phyloP scores from a whole-genome alignment of 495 filamentous ascomycete species.

The Zalerion maritima region DNA sequence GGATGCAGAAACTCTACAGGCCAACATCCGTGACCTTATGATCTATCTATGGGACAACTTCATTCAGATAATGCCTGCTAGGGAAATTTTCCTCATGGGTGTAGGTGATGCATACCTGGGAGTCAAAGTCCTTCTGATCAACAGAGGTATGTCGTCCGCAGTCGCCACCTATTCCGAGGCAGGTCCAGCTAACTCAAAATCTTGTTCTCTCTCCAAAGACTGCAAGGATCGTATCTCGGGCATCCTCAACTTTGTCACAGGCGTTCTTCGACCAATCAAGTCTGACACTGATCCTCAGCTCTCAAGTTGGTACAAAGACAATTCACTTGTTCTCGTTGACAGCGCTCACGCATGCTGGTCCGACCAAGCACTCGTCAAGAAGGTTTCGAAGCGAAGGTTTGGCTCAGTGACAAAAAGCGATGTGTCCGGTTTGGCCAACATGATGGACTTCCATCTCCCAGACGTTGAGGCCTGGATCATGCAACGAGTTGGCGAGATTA shows the following conservation, averaged over 20 bases:
- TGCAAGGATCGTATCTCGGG: conserved; percentile 30
- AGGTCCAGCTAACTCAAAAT: conserved; percentile 2
- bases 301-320: conserved; percentile 57
- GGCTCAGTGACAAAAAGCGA: conserved; percentile 43
- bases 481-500: conserved; percentile 21
- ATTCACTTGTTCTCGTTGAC: conserved; percentile 61
- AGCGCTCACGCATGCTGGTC: conserved; percentile 58
- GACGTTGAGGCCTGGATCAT: conserved; percentile 43
- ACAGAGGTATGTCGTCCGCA: conserved; percentile 35
- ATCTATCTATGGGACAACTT: conserved; percentile 96
- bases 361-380: conserved; percentile 34
- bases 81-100: conserved; percentile 64
- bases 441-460: conserved; percentile 44
- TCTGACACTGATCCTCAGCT: conserved; percentile 48
- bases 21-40: conserved; percentile 58
- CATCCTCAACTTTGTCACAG: conserved; percentile 44
- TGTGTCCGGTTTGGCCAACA: conserved; percentile 40
- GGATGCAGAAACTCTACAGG: conserved; percentile 24
- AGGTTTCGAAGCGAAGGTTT: conserved; percentile 51
- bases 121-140: conserved; percentile 52
- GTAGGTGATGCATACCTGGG: conserved; percentile 63
- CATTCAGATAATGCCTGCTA: conserved; percentile 57
- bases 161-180: conserved; percentile 1
- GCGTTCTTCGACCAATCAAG: conserved; percentile 49
- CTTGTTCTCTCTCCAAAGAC: conserved; percentile 15